phyloP scores from a whole-genome alignment of 148 eudicot species.

The Chenopodium suecicum region DNA sequence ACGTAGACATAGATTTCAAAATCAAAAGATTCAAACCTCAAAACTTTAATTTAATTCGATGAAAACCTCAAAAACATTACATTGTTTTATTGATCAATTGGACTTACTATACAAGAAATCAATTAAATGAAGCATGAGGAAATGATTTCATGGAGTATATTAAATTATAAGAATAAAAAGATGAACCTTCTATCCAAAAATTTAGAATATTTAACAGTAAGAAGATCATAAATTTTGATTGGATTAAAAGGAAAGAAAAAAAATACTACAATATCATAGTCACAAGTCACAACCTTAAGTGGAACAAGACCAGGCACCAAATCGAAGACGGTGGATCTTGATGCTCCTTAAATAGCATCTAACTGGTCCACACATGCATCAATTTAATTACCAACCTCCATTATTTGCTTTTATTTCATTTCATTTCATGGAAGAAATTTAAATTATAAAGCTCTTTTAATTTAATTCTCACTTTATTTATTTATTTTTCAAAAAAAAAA shows the following conservation, averaged over 20 bases:
- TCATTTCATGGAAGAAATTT: background rate
- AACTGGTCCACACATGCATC: constrained; percentile 20
- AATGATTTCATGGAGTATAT: too few species aligned
- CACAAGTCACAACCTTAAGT: constrained; percentile 13
- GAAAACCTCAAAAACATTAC: too few species aligned
- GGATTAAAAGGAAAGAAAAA: constrained; percentile 11
- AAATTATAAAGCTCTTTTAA: too few species aligned
- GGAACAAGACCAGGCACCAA: constrained; percentile 17
- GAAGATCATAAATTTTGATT: background rate
- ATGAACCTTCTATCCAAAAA: background rate
- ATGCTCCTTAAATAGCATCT: constrained; percentile 29
- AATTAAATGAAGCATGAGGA: too few species aligned
- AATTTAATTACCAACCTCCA: constrained; percentile 14
- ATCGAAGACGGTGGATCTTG: constrained; percentile 23
- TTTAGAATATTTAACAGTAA: background rate
- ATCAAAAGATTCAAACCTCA: too few species aligned
- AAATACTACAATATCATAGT: background rate
- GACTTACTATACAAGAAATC: too few species aligned
- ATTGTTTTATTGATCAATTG: too few species aligned
- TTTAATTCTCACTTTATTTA: background rate
- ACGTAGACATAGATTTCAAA: too few species aligned
- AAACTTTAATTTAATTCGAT: too few species aligned
- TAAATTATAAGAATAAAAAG: background rate
- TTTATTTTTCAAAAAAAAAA: too few species aligned
- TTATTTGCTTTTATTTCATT: background rate